phyloP scores from a whole-genome alignment of 1,284 basidiomycete species.

The Gymnopus androsaceus region DNA sequence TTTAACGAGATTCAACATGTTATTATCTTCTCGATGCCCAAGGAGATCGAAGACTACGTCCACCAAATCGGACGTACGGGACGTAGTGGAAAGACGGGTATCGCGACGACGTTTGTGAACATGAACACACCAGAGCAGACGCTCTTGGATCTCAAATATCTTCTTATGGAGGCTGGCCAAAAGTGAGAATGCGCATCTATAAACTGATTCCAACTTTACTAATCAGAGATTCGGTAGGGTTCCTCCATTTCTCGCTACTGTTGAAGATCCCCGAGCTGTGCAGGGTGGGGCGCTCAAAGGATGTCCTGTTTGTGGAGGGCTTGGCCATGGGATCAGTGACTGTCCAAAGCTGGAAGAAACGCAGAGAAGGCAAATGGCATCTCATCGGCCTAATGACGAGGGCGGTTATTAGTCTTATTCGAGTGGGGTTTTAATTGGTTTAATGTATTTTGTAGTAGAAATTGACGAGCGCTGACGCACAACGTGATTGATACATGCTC shows the following conservation, averaged over 20 bases:
- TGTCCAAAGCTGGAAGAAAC: constrained; percentile 97
- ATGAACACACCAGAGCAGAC: constrained; percentile 97
- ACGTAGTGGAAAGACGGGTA: constrained; percentile 95
- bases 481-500: too few relatives aligned
- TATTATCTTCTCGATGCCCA: constrained; percentile 98
- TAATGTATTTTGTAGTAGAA: too few relatives aligned
- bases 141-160: constrained; percentile 93
- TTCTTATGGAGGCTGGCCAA: constrained; percentile 97
- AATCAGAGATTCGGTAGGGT: constrained; percentile 59
- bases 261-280: constrained; percentile 88
- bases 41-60: constrained; percentile 98
- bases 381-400: constrained; percentile 70
- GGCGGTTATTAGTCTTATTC: constrained; percentile 50
- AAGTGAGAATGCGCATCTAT: too few relatives aligned
- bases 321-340: constrained; percentile 91
- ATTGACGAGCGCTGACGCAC: too few relatives aligned
- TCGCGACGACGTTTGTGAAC: constrained; percentile 99
- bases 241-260: constrained; percentile 89
- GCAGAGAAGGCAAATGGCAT: constrained; percentile 85
- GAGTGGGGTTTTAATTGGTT: too few relatives aligned
- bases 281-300: constrained; percentile 80
- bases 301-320: constrained; percentile 95
- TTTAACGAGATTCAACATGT: constrained; percentile 98
- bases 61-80: constrained; percentile 99
- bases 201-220: too few relatives aligned